Evolutionary conservation across 78 protist genomes (phyloP).

Genomic region (Acrasis kona): DNA sequence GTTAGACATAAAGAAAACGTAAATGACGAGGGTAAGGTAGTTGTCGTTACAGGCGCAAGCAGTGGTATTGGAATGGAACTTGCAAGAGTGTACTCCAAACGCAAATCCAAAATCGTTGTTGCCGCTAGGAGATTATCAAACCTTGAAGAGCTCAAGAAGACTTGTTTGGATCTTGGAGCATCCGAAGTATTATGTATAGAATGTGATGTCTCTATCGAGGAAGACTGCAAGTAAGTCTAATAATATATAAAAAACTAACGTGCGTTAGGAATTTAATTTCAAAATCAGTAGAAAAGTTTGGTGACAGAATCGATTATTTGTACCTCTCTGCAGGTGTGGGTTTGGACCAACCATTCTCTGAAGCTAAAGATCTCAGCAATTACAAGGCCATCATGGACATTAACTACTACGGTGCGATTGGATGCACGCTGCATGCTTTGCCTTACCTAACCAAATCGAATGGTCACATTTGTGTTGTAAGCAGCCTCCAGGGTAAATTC

Average conservation of each 20-base stretch:
- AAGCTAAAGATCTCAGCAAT: neutral
- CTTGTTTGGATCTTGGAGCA: neutral
- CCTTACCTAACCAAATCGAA: neutral
- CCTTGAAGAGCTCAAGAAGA: neutral
- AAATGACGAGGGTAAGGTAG: neutral
- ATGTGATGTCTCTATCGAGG: neutral
- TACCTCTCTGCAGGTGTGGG: neutral
- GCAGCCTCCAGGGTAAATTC: slow-evolving; percentile 3
- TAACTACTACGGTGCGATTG: neutral
- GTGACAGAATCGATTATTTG: neutral
- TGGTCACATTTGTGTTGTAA: slow-evolving; percentile 13
- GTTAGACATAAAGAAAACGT: too few relatives aligned
- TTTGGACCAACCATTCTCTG: neutral
- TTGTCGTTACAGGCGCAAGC: slow-evolving; percentile 14
- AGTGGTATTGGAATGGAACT: slow-evolving; percentile 30
- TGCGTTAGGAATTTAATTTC: too few relatives aligned
- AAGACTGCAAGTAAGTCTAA: neutral
- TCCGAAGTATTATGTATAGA: neutral
- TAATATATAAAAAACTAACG: neutral
- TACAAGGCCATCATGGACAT: neutral
- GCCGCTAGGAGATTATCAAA: neutral
- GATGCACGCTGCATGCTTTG: neutral
- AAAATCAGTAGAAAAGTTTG: too few relatives aligned
- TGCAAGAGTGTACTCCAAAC: too few relatives aligned
- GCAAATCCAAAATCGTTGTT: neutral